Evolutionary conservation across 129 eudicot species (phyloP), one percentile per base, ranked within the genome.

Genomic region (Helichrysum umbraculigerum): DNA sequence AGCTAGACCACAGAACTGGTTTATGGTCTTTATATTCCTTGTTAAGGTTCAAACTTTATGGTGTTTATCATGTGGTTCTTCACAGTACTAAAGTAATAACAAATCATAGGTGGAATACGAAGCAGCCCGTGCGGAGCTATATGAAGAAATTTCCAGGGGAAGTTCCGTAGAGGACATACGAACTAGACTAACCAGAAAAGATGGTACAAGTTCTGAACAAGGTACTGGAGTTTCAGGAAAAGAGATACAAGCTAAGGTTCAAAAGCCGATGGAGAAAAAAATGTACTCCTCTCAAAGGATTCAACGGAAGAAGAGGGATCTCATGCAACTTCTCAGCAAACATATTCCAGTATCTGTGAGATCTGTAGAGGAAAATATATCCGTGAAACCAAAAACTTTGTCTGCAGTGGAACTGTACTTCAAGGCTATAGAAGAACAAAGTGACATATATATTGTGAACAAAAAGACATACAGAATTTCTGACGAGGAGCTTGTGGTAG

Each of bases 221-320:
- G 54, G 3, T 33, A 30, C 47, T 10, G 34, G 56, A 6, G 52
- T 37, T 33, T 65, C 54, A 0, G 20, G 22, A 81, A 94, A 87
- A 75, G 91, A 90, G 66, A 82, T 68, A 80, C 63, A 88, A 76
- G 71, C 92, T 29, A 90, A 85, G 80, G 92, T 80, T 73, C 81
- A 86, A 62, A 92, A 85, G 80, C 79, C 76, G 21, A 68, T 78
- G 60, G 80, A 75, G 63, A 84, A 81, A 71, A 90, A 64, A 72
- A 76, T 28, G 2, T 76, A 75, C 71, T 85, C 74, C 62, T 39
- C 56, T 30, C 78, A 82, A 28, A 80, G 87, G 76, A 90, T 93
- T 76, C 89, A 88, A 80, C 83, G 97, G 66, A 90, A 87, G 86
- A 83, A 93, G 82, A 80, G 98, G 81, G 98, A 93, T 79, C 64